Percentiles rank a stretch among this genome's conserved stretches.
Evolutionary conservation across 805 yeast species (phyloP).

Genomic region (Candida quercuum): DNA sequence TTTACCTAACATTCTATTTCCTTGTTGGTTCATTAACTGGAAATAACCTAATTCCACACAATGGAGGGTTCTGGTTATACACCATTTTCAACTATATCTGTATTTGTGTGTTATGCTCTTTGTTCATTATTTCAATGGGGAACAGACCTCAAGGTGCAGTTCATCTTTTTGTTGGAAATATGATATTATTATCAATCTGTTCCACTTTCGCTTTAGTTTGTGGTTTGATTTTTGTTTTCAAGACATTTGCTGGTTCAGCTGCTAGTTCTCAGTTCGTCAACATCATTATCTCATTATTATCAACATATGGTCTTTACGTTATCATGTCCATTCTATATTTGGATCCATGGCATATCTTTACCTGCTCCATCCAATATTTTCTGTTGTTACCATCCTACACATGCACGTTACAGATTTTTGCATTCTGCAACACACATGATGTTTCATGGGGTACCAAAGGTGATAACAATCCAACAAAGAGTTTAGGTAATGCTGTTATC

Average conservation of each 20-base stretch:
- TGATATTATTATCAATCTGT: slow-evolving; percentile 69
- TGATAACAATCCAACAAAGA: slow-evolving; percentile 66
- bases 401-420: slow-evolving; percentile 89
- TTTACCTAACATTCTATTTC: slow-evolving; percentile 87
- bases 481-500: slow-evolving; percentile 71
- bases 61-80: slow-evolving; percentile 80
- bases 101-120: slow-evolving; percentile 77
- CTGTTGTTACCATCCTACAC: slow-evolving; percentile 86
- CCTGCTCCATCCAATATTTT: slow-evolving; percentile 85
- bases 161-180: slow-evolving; percentile 65
- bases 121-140: slow-evolving; percentile 91
- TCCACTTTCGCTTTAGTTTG: slow-evolving; percentile 77
- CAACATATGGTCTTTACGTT: slow-evolving; percentile 88
- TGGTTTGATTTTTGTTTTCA: slow-evolving; percentile 74
- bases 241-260: slow-evolving; percentile 36
- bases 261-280: slow-evolving; percentile 56
- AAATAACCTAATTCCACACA: slow-evolving; percentile 44
- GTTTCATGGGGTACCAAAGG: slow-evolving; percentile 99
- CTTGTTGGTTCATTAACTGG: slow-evolving; percentile 79
- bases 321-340: slow-evolving; percentile 78
- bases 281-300: slow-evolving; percentile 75
- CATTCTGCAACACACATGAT: slow-evolving; percentile 97
- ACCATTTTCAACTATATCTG: slow-evolving; percentile 82
- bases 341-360: slow-evolving; percentile 95
- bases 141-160: slow-evolving; percentile 97